These are phyloP conservation scores for Colletotrichum sp. DNA, from an alignment of 2,329 filamentous ascomycete genomes.

Conservation along the genomic window DNA sequence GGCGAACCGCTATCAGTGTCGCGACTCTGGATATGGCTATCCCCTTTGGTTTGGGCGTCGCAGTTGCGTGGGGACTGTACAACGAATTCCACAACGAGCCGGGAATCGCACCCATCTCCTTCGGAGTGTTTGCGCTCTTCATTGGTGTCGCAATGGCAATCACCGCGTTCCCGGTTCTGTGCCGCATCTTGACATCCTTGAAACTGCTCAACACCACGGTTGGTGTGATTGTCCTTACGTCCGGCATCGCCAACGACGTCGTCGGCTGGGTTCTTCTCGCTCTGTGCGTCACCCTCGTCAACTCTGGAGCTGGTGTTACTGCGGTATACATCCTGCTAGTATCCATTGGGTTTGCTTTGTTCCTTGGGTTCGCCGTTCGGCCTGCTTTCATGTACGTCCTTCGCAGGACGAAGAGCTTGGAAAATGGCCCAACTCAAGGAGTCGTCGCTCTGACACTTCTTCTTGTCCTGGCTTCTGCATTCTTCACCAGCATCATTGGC, in stretches of 20 bases:
- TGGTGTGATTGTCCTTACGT: conserved; percentile 86
- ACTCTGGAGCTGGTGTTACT: conserved; percentile 80
- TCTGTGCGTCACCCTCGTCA: conserved; percentile 91
- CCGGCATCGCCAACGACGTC: conserved; percentile 89
- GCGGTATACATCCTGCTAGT: conserved; percentile 86
- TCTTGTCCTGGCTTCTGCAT: conserved; percentile 78
- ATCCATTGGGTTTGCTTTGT: conserved; percentile 76
- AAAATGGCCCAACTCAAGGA: conserved; percentile 86
- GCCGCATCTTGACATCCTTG: conserved; percentile 89
- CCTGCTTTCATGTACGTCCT: conserved; percentile 79
- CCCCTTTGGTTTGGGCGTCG: conserved; percentile 83
- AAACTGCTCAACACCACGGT: conserved; percentile 85
- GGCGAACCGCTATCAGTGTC: conserved; percentile 79
- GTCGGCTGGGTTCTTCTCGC: conserved; percentile 83
- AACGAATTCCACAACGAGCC: conserved; percentile 66
- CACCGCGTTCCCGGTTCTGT: conserved; percentile 86
- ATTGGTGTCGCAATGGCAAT: conserved; percentile 94
- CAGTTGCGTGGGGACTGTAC: conserved; percentile 82
- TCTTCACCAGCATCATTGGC: conserved; percentile 89
- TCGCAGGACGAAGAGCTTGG: conserved; percentile 74
- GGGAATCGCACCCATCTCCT: conserved; percentile 46
- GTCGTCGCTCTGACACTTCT: conserved; percentile 85
- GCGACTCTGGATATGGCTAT: conserved; percentile 80
- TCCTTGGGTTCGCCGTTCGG: conserved; percentile 75
- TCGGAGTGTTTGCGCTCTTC: conserved; percentile 69